phyloP scores from a whole-genome alignment of 306 rosid genomes.

The Senna siamea region DNA sequence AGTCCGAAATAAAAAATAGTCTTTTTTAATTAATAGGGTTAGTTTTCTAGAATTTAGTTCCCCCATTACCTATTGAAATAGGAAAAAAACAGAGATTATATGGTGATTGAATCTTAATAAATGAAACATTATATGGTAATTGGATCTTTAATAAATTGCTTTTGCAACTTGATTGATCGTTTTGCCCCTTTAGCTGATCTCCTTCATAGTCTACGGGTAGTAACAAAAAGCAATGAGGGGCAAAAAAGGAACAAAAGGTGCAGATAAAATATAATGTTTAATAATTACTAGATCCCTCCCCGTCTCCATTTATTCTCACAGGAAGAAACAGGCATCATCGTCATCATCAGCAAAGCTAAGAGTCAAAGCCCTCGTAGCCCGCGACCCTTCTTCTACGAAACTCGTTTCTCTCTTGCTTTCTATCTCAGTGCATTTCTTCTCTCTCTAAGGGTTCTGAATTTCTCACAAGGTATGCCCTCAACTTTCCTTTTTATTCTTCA shows the following conservation, averaged over 20 bases:
- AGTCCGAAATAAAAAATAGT: no score
- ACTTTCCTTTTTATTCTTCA: constrained; percentile 11
- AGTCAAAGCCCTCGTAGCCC: constrained; percentile 59
- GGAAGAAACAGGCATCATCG: constrained; percentile 43
- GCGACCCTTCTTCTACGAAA: constrained; percentile 42
- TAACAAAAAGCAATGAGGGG: neutral
- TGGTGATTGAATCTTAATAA: neutral
- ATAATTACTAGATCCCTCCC: constrained; percentile 25
- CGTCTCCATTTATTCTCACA: constrained; percentile 40
- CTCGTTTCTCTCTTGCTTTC: constrained; percentile 7
- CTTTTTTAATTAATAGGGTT: no score
- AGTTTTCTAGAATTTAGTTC: neutral
- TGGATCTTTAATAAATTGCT: neutral
- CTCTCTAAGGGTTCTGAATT: constrained; percentile 37
- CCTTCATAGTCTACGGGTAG: neutral
- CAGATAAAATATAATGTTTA: neutral
- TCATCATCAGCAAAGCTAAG: constrained; percentile 59
- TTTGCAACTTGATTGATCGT: neutral
- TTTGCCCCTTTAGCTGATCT: neutral
- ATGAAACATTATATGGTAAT: neutral
- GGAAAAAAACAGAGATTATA: neutral
- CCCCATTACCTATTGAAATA: neutral
- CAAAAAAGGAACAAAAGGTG: neutral
- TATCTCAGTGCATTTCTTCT: constrained; percentile 34
- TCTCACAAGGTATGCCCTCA: constrained; percentile 39